phyloP scores from a whole-genome alignment of 2,329 filamentous ascomycete genomes.

The Orbilia javanica region DNA sequence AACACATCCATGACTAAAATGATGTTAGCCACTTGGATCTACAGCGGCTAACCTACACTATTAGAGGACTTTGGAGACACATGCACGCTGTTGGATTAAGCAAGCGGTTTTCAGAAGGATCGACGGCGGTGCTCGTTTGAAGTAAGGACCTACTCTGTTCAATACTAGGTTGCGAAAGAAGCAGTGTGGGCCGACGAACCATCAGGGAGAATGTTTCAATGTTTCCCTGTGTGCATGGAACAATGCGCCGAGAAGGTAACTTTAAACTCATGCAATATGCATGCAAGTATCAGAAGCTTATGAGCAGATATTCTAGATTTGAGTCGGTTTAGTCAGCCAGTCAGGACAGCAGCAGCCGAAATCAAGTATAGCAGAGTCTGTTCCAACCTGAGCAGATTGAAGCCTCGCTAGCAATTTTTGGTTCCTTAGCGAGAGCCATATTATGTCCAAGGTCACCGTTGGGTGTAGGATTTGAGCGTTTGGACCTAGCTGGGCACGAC shows the following conservation, averaged over 20 bases:
- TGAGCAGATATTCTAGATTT: conserved; percentile 11
- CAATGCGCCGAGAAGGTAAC: neutral
- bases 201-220: neutral
- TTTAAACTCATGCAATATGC: neutral
- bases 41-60: neutral
- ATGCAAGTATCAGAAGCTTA: conserved; percentile 21
- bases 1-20: too few species aligned
- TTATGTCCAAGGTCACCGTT: too few species aligned
- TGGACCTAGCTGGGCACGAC: neutral
- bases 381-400: neutral
- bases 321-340: neutral
- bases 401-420: neutral
- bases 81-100: neutral
- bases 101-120: neutral
- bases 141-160: neutral
- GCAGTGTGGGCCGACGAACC: neutral
- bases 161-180: neutral
- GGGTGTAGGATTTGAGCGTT: neutral
- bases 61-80: neutral
- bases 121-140: neutral
- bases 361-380: neutral
- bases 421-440: neutral
- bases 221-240: neutral
- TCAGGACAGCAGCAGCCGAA: neutral
- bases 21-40: too few species aligned